phyloP scores from a whole-genome alignment of 2,329 filamentous ascomycete species.

The Dothidotthia symphoricarpi region DNA sequence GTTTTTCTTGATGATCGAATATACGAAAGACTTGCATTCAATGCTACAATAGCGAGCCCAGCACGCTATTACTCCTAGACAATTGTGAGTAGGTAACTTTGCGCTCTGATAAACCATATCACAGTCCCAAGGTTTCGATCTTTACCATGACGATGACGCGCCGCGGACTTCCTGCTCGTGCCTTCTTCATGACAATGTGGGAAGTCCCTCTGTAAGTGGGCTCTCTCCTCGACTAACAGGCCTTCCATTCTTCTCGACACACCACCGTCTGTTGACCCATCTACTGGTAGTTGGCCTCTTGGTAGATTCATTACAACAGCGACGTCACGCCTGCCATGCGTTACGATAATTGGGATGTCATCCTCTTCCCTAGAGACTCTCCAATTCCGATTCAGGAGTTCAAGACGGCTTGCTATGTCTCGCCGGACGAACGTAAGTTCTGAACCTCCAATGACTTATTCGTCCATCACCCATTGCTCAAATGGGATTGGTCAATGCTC shows the following conservation, averaged over 20 bases:
- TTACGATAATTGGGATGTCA: slow-evolving; percentile 82
- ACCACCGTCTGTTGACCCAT: slow-evolving; percentile 6
- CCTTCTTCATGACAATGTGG: slow-evolving; percentile 4
- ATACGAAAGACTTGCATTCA: no score
- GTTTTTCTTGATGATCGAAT: no score
- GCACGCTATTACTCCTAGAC: no score
- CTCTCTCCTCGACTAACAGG: slow-evolving; percentile 1
- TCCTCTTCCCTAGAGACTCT: slow-evolving; percentile 68
- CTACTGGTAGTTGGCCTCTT: slow-evolving; percentile 19
- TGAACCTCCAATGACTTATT: neutral
- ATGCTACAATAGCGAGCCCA: no score
- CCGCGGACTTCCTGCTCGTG: slow-evolving; percentile 4
- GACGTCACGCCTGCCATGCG: slow-evolving; percentile 60
- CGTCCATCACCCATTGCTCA: neutral
- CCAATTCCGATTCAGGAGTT: slow-evolving; percentile 78
- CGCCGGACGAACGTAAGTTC: slow-evolving; percentile 47
- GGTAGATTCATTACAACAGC: slow-evolving; percentile 1
- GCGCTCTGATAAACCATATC: no score
- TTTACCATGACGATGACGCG: neutral
- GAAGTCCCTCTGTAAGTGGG: neutral
- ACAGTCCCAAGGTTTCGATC: no score
- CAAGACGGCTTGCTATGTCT: slow-evolving; percentile 71
- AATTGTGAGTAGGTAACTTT: no score
- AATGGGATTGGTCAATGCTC: no score
- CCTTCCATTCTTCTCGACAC: slow-evolving; percentile 6